Percentiles rank a stretch among this genome's conserved stretches.
Conservation (phyloP, 2,329 filamentous ascomycete genomes). For the Sporothrix brasiliensis region DNA sequence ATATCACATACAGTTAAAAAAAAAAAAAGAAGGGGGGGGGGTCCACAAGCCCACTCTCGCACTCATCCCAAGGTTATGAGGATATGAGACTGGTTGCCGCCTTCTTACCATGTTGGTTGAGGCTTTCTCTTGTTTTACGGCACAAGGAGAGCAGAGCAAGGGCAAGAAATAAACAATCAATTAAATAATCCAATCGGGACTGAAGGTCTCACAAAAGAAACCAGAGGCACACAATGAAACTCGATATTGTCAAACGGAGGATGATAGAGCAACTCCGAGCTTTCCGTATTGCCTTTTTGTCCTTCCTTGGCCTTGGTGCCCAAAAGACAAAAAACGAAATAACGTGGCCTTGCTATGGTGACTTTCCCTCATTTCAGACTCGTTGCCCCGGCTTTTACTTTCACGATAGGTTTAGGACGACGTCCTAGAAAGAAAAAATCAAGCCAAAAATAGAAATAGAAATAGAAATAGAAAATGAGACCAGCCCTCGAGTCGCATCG, state of each 20-base stretch:
- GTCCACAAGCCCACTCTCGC: background rate
- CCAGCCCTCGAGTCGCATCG: background rate
- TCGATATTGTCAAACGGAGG: slow-evolving; percentile 16
- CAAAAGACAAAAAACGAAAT: background rate
- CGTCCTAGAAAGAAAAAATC: slow-evolving; percentile 13
- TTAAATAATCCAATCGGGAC: background rate
- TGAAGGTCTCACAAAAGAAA: background rate
- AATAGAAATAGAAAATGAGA: background rate
- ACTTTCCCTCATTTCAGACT: background rate
- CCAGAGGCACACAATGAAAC: background rate
- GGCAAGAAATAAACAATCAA: background rate
- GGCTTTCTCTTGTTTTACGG: background rate
- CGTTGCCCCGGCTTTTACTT: background rate
- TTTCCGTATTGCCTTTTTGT: background rate
- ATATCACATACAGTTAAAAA: too few species aligned
- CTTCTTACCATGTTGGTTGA: too few species aligned
- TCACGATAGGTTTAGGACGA: background rate
- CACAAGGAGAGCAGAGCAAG: background rate
- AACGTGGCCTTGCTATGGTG: background rate
- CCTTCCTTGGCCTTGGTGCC: background rate
- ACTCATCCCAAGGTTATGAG: slow-evolving; percentile 14
- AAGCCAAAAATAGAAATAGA: background rate
- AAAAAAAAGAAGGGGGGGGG: too few species aligned
- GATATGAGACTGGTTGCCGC: background rate
- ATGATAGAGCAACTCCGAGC: slow-evolving; percentile 15